Evolutionary conservation across 78 protist genomes (phyloP), one percentile per base, ranked within the genome.

Genomic region (Guillardia theta): DNA sequence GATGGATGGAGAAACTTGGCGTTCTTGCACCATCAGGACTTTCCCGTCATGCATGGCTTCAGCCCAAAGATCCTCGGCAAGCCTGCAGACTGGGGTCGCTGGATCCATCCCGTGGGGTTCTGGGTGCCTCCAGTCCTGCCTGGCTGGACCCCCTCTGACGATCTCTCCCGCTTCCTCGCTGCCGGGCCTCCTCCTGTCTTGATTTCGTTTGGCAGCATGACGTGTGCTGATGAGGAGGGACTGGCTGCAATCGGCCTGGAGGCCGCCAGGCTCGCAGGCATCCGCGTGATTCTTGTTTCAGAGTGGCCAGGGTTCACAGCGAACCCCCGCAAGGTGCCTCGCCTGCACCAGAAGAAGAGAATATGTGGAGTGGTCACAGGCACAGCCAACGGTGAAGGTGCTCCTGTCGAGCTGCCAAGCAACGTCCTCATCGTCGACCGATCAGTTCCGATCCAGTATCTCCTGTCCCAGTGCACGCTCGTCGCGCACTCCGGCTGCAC

Each of bases 61-160:
- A 44, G 53, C 24, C 90, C 90, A 18, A 18, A 24, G 37, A 78
- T 78, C 90, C 90, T 78, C 33, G 90, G 90, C 90, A 78, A 78
- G 90, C 90, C 90, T 21, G 53, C 45, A 30, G 90, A 78, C 90
- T 78, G 90, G 90, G 90, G 90, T n/a, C 90, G 90, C 50, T 78
- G 90, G 90, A 43, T 78, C 90, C 90, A 78, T 48, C 50, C 24
- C 9, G 87, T 43, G 37, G 87, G 87, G 30, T 70, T 70, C 87
- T 70, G 87, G 87, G 87, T 70, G 39, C 87, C 87, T 12, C 87
- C 87, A 15, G 37, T 36, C 47, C 90, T n/a, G 24, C 44, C 33
- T 12, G 90, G 90, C 45, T 78, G 90, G 90, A 78, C 90, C 18
- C 50, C 90, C 33, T 6, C 90, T 36, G 90, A 78, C 48, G 33